These are phyloP conservation scores for Yarrowia sp. DNA, from an alignment of 805 yeast species.

Conservation along the genomic window DNA sequence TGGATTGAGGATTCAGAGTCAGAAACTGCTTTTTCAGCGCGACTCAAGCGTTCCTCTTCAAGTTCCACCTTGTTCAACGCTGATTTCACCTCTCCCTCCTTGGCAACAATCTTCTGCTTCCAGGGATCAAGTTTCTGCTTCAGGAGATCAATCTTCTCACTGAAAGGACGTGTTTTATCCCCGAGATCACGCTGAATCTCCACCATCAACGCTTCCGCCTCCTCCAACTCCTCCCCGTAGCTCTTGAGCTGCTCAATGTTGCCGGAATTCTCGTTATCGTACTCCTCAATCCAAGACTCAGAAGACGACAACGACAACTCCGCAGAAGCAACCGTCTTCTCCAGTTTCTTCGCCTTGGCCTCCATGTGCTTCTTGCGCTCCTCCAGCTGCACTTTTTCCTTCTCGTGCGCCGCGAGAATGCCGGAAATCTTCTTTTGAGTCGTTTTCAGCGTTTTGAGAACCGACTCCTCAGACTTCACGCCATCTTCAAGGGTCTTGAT, in stretches of 20 bases:
- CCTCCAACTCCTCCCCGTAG: slow-evolving; percentile 47
- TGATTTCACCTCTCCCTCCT: slow-evolving; percentile 63
- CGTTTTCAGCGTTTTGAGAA: slow-evolving; percentile 35
- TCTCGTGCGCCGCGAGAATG: slow-evolving; percentile 45
- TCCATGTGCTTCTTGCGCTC: slow-evolving; percentile 71
- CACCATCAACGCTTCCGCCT: slow-evolving; percentile 59
- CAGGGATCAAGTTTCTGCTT: slow-evolving; percentile 79
- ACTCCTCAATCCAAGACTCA: slow-evolving; percentile 47
- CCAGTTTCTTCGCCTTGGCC: slow-evolving; percentile 57
- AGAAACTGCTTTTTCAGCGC: slow-evolving; percentile 47
- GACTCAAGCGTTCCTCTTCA: slow-evolving; percentile 48
- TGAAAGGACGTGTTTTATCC: slow-evolving; percentile 67
- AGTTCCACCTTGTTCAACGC: slow-evolving; percentile 64
- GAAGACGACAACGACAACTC: slow-evolving; percentile 47
- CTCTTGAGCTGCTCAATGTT: slow-evolving; percentile 47
- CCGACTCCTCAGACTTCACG: slow-evolving; percentile 29
- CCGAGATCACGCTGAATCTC: slow-evolving; percentile 64
- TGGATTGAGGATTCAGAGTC: slow-evolving; percentile 47
- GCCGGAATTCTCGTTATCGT: slow-evolving; percentile 47
- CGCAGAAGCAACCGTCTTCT: slow-evolving; percentile 53
- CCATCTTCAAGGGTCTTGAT: slow-evolving; percentile 37
- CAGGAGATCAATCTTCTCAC: slow-evolving; percentile 59
- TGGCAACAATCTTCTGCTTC: slow-evolving; percentile 63
- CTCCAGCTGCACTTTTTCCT: slow-evolving; percentile 64
- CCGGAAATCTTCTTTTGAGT: slow-evolving; percentile 37